phyloP scores from a whole-genome alignment of 1,139 yeast species.

The Candida labiduridarum region DNA sequence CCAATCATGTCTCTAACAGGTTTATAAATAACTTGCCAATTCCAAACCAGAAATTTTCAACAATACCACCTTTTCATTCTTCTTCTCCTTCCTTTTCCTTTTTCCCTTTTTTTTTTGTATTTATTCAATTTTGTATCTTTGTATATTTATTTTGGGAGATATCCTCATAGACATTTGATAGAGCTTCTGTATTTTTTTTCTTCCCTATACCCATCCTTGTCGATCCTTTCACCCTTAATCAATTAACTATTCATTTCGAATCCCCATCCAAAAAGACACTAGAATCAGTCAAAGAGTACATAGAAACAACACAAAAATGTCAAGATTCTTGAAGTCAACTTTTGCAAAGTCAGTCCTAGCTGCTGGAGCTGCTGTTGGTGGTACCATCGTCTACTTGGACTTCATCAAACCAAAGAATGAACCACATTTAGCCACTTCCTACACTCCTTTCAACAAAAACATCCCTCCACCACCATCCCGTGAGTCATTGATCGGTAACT shows the following conservation, averaged over 20 bases:
- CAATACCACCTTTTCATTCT: not conserved
- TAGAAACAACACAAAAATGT: conserved; percentile 14
- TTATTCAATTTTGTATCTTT: not conserved
- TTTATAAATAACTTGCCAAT: conserved; percentile 3
- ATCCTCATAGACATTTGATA: conserved; percentile 5
- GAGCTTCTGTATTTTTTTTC: not conserved
- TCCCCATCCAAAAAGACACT: not conserved
- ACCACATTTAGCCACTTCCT: conserved; percentile 31
- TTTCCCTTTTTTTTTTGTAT: not conserved
- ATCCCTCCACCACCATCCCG: conserved; percentile 42
- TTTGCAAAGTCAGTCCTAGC: conserved; percentile 38
- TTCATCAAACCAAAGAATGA: conserved; percentile 42
- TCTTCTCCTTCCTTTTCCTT: not conserved
- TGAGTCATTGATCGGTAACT: conserved; percentile 32
- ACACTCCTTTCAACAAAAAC: conserved; percentile 40
- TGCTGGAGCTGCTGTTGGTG: conserved; percentile 38
- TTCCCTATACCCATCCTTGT: not conserved
- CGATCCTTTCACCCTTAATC: not conserved
- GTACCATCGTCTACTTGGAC: conserved; percentile 44
- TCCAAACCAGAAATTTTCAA: not conserved
- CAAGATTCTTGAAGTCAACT: conserved; percentile 19
- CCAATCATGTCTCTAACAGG: not conserved
- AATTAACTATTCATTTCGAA: not conserved
- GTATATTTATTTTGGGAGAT: not conserved
- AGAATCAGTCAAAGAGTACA: not conserved